phyloP scores from a whole-genome alignment of 345 rosid genomes.

The Pistacia integerrima region DNA sequence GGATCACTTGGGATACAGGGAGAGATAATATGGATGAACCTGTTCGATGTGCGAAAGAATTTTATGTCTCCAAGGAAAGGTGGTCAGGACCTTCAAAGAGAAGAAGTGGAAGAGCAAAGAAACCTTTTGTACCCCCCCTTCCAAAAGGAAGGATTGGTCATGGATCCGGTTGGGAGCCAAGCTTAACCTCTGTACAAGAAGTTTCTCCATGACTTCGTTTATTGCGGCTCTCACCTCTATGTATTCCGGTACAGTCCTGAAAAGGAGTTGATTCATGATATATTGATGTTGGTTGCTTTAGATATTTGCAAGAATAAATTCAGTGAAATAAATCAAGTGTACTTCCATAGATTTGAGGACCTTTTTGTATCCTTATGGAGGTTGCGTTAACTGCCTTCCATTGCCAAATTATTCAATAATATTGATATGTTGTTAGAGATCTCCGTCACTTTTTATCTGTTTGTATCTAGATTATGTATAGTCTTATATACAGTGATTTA shows the following conservation, averaged over 20 bases:
- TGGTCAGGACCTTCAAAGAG: background rate
- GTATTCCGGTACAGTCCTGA: conserved; percentile 22
- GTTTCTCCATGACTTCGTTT: conserved; percentile 42
- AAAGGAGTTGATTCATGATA: background rate
- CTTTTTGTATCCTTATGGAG: no score
- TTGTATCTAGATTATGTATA: no score
- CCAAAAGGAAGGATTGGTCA: conserved; percentile 25
- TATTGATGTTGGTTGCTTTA: background rate
- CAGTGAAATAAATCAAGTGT: background rate
- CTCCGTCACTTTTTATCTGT: background rate
- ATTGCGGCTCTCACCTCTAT: background rate
- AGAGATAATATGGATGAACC: conserved; percentile 33
- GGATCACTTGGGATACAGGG: conserved; percentile 33
- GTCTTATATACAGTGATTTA: background rate
- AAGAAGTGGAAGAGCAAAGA: conserved; percentile 34
- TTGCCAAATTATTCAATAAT: no score
- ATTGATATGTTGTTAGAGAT: background rate
- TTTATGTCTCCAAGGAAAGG: conserved; percentile 36
- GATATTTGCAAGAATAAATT: background rate
- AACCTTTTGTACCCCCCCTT: conserved; percentile 58
- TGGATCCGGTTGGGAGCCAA: conserved; percentile 51
- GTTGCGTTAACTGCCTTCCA: no score
- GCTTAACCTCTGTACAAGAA: conserved; percentile 55
- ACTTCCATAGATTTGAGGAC: background rate
- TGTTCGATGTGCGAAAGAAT: conserved; percentile 47